Conservation (phyloP, 1,284 basidiomycete species). For the Rhodotorula sp. region DNA sequence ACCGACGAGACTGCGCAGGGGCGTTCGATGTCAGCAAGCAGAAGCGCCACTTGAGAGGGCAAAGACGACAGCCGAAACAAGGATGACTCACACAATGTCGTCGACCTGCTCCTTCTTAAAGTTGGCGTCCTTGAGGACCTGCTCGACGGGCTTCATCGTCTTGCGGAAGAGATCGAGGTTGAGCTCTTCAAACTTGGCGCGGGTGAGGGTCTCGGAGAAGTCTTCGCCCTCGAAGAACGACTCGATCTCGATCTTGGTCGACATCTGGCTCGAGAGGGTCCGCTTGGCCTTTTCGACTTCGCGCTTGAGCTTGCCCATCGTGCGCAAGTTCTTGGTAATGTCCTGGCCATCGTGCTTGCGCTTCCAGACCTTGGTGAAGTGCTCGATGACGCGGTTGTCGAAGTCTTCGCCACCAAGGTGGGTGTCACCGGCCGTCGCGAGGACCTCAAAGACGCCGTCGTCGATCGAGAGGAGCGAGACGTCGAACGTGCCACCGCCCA, state of each 20-base stretch:
- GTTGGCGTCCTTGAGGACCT: slow-evolving; percentile 95
- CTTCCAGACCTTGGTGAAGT: slow-evolving; percentile 90
- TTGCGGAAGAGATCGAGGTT: slow-evolving; percentile 99
- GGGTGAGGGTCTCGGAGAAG: slow-evolving; percentile 92
- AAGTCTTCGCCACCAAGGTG: slow-evolving; percentile 99
- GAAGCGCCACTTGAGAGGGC: too few species aligned
- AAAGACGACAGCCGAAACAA: neutral
- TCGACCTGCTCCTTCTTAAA: slow-evolving; percentile 97
- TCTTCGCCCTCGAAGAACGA: slow-evolving; percentile 92
- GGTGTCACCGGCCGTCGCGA: slow-evolving; percentile 97
- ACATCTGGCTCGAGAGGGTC: slow-evolving; percentile 79
- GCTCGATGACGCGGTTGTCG: slow-evolving; percentile 91
- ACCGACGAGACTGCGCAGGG: slow-evolving; percentile 69
- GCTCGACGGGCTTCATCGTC: slow-evolving; percentile 99
- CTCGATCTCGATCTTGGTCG: slow-evolving; percentile 70
- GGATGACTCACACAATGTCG: slow-evolving; percentile 59
- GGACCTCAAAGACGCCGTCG: slow-evolving; percentile 95
- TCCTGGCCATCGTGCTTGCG: slow-evolving; percentile 79
- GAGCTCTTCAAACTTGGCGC: slow-evolving; percentile 98
- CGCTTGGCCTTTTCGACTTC: slow-evolving; percentile 99
- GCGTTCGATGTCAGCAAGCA: too few species aligned
- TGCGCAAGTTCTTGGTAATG: slow-evolving; percentile 64
- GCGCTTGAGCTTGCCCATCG: slow-evolving; percentile 94
- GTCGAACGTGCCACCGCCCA: slow-evolving; percentile 98
- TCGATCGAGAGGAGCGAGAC: slow-evolving; percentile 95